Base-by-base conservation (phyloP, 805 yeast species). In the Metschnikowia baotianmanensis region DNA sequence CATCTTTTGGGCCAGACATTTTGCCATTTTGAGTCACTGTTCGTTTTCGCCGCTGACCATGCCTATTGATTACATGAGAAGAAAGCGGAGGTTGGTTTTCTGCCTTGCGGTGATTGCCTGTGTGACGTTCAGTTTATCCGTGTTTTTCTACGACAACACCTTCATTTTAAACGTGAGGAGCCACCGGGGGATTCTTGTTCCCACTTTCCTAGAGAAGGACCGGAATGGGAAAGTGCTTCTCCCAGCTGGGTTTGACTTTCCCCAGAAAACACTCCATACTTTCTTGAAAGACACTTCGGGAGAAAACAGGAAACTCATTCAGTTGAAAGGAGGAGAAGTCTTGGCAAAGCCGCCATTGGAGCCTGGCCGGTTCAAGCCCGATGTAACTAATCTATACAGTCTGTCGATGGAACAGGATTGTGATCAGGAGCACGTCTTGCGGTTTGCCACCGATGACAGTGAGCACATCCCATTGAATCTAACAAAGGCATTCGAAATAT, bases 241-340 rank as follows among this genome's bases (percentile, higher is more conserved):
- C 13, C 48, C 48, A 11, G 43, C 43, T 1, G 41, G 43, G 13
- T 38, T 41, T 35, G 16, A 38, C 3, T 31, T 45, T 24, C 32
- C 41, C 8, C 24, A 13, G 10, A 21, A 17, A 7, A 38, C 36
- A 3, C 34, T 45, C 15, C 16, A 29, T 6, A 22, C 34, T 12
- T 40, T 41, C 25, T 32, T 45, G 17, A 17, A 25, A 7, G 36
- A 38, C 11, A 45, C 48, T 8, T 38, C 45, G 7, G 40, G 34
- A 10, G 39, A 38, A 13, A 15, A 27, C 5, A 36, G 45, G 43
- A 31, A 17, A 5, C n/a, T 11, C 1, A 16, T 34, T 6, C 43
- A 45, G 29, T 16, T 45, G 5, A n/a, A 28, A 7, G 36, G 27
- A 4, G 23, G 35, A 5, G 40, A 45, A 10, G 30, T 29, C 6